phyloP scores from a whole-genome alignment of 2,329 filamentous ascomycete species.

The Calonectria henricotiae region DNA sequence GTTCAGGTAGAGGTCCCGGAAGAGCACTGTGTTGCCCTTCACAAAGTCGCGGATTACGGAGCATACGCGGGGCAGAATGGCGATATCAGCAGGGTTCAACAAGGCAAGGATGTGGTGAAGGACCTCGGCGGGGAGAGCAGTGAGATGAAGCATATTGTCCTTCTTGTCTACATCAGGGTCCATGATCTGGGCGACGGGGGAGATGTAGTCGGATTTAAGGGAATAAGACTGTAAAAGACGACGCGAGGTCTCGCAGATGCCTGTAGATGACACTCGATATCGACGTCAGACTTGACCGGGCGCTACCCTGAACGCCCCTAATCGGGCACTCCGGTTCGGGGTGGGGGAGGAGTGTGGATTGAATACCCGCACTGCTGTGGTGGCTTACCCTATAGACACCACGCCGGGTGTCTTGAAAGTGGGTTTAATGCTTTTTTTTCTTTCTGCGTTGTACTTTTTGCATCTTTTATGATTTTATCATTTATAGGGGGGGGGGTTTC shows the following conservation, averaged over 20 bases:
- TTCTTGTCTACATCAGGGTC: conserved; percentile 2
- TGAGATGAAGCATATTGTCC: conserved; percentile 44
- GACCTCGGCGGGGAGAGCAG: conserved; percentile 73
- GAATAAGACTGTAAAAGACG: not conserved
- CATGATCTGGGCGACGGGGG: conserved; percentile 30
- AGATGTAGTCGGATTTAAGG: not conserved
- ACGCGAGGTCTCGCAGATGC: not conserved
- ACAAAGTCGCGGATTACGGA: conserved; percentile 70
- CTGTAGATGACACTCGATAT: not conserved
- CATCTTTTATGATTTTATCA: too few species aligned
- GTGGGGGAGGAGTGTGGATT: not conserved
- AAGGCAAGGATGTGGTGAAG: conserved; percentile 74
- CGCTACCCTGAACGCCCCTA: not conserved
- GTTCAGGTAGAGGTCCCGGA: conserved; percentile 74
- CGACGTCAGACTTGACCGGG: conserved; percentile 27
- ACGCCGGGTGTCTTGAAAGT: not conserved
- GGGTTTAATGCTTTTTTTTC: not conserved
- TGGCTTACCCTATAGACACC: conserved; percentile 21
- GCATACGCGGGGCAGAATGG: conserved; percentile 68
- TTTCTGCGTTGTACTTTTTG: not conserved
- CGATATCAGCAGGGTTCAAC: conserved; percentile 72
- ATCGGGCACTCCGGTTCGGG: not conserved
- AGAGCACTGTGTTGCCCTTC: conserved; percentile 72
- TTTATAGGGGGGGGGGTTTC: too few species aligned
- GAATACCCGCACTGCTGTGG: not conserved